A percentile compares a stretch with the other conserved stretches of the same genome.
These are phyloP conservation scores for Atkinsonella texensis DNA, from an alignment of 2,329 filamentous ascomycete species.

Conservation along the genomic window DNA sequence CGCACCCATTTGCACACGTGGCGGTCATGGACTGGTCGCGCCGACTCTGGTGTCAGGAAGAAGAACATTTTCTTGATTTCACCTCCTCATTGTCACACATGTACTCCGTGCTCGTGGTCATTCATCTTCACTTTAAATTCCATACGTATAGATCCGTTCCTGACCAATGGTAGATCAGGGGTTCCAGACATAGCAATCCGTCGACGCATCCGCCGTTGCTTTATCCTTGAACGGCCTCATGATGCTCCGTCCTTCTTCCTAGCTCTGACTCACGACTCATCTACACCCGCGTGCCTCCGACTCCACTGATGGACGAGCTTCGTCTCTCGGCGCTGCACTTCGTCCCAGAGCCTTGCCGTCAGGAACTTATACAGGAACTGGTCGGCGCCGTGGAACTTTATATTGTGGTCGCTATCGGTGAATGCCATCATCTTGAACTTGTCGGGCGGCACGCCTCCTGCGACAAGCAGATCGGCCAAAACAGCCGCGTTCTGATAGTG, in stretches of 20 bases:
- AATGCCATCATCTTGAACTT: conserved; percentile 54
- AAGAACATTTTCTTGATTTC: too few species aligned
- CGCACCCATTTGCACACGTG: too few species aligned
- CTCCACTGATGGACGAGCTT: conserved; percentile 23
- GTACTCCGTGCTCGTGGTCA: too few species aligned
- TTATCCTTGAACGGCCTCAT: too few species aligned
- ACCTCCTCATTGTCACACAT: too few species aligned
- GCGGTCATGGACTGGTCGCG: too few species aligned
- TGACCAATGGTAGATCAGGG: too few species aligned
- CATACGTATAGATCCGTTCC: too few species aligned
- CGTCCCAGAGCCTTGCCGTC: conserved; percentile 46
- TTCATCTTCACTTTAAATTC: too few species aligned
- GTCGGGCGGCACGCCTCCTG: conserved; percentile 42
- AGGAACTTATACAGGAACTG: conserved; percentile 51
- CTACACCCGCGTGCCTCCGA: conserved; percentile 3
- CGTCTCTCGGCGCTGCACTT: conserved; percentile 41
- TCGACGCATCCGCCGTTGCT: too few species aligned
- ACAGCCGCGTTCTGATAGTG: conserved; percentile 57
- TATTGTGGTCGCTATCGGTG: conserved; percentile 22
- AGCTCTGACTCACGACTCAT: neutral
- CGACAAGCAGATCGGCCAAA: conserved; percentile 48
- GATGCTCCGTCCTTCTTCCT: neutral
- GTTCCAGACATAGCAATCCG: too few species aligned
- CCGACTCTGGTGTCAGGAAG: too few species aligned
- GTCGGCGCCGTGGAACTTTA: conserved; percentile 25